Percentiles rank a stretch among this genome's conserved stretches.
Conservation (phyloP, 202 grass and related monocot species). For the Hordeum pubiflorum region DNA sequence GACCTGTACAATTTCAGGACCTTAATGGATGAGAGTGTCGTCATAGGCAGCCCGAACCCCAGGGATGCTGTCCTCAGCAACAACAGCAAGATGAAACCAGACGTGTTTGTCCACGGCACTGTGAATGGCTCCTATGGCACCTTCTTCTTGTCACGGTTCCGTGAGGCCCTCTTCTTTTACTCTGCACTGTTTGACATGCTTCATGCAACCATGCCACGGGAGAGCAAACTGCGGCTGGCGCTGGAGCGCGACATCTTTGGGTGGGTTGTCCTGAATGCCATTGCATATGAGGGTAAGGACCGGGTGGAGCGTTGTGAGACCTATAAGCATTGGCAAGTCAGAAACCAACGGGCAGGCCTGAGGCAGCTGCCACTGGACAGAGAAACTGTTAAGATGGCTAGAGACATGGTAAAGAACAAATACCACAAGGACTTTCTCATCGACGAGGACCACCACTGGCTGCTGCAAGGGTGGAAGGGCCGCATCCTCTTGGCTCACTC, state of each 20-base stretch:
- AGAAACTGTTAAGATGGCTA: slow-evolving; percentile 21
- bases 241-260: slow-evolving; percentile 49
- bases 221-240: slow-evolving; percentile 25
- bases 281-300: slow-evolving; percentile 58
- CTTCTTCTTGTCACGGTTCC: slow-evolving; percentile 61
- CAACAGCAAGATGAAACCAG: slow-evolving; percentile 41
- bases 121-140: slow-evolving; percentile 41
- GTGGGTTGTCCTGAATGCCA: slow-evolving; percentile 34
- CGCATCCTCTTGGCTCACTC: slow-evolving; percentile 45
- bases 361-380: slow-evolving; percentile 44
- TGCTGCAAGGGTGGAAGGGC: slow-evolving; percentile 68
- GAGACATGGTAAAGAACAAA: slow-evolving; percentile 29
- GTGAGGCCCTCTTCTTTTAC: slow-evolving; percentile 46
- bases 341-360: slow-evolving; percentile 51
- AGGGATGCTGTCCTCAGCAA: slow-evolving; percentile 43
- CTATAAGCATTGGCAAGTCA: slow-evolving; percentile 63
- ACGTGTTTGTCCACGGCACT: slow-evolving; percentile 38
- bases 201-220: slow-evolving; percentile 46
- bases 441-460: slow-evolving; percentile 36
- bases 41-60: slow-evolving; percentile 20
- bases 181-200: slow-evolving; percentile 65
- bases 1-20: slow-evolving; percentile 30
- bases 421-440: slow-evolving; percentile 73
- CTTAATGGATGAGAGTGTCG: slow-evolving; percentile 46
- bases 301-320: slow-evolving; percentile 56